phyloP scores from a whole-genome alignment of 2,329 filamentous ascomycete species.

The Neonectria hederae region DNA sequence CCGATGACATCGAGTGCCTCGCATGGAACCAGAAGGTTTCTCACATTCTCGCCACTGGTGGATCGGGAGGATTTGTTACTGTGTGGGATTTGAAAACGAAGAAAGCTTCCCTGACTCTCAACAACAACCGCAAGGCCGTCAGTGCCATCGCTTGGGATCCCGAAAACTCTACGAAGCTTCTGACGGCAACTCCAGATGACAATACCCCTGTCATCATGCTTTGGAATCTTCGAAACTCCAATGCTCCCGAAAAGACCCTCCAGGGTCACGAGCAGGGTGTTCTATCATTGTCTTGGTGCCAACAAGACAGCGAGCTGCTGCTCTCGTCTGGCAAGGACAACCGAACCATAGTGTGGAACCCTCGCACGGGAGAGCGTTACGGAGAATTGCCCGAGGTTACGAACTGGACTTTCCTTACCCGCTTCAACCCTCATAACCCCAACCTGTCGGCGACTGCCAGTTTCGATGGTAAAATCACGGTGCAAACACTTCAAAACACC shows the following conservation, averaged over 20 bases:
- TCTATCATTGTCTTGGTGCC: conserved; percentile 93
- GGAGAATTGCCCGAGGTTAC: conserved; percentile 97
- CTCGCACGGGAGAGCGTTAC: conserved; percentile 84
- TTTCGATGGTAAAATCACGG: conserved; percentile 94
- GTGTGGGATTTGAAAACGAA: conserved; percentile 99
- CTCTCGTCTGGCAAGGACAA: conserved; percentile 98
- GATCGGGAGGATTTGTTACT: conserved; percentile 92
- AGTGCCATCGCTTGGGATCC: conserved; percentile 98
- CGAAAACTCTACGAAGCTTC: conserved; percentile 90
- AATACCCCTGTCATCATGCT: conserved; percentile 87
- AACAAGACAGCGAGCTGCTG: conserved; percentile 86
- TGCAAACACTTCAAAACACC: conserved; percentile 95
- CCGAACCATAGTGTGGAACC: conserved; percentile 94
- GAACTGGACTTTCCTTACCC: conserved; percentile 98
- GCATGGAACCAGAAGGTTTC: conserved; percentile 99
- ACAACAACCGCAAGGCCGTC: conserved; percentile 93
- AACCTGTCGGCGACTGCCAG: conserved; percentile 93
- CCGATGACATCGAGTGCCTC: conserved; percentile 94
- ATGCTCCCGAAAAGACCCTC: conserved; percentile 88
- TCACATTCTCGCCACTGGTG: conserved; percentile 94
- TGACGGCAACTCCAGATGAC: conserved; percentile 92
- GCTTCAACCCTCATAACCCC: conserved; percentile 93
- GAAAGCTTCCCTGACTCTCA: conserved; percentile 95
- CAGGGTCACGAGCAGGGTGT: conserved; percentile 95
- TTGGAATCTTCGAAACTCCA: conserved; percentile 96